A percentile compares a stretch with the other conserved stretches of the same genome.
phyloP scores from a whole-genome alignment of 192 early-diverging fungal genomes.

The Globomyces pollinis-pini region DNA sequence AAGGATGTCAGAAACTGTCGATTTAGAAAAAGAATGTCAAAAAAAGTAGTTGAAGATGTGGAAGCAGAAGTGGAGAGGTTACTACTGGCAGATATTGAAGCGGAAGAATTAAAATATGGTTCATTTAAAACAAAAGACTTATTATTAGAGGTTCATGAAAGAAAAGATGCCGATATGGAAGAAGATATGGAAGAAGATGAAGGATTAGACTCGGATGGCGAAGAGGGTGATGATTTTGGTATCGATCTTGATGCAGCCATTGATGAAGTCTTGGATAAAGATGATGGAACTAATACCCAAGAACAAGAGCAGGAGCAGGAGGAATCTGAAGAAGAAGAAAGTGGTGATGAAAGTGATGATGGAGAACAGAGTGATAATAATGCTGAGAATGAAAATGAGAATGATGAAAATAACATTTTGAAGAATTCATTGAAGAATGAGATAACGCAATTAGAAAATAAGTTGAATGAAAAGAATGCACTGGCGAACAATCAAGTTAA shows the following conservation, averaged over 20 bases:
- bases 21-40: constrained; percentile 74
- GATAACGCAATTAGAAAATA: constrained; percentile 53
- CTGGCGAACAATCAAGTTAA: constrained; percentile 55
- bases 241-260: constrained; percentile 37
- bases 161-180: constrained; percentile 41
- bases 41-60: constrained; percentile 72
- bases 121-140: constrained; percentile 21
- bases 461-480: constrained; percentile 45
- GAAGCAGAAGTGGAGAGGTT: constrained; percentile 77
- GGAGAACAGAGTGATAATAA: constrained; percentile 4
- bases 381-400: neutral
- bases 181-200: constrained; percentile 23
- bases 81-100: constrained; percentile 60
- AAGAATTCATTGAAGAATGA: constrained; percentile 44
- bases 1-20: constrained; percentile 66
- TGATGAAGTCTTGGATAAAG: constrained; percentile 21
- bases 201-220: constrained; percentile 33
- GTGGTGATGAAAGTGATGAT: constrained; percentile 21
- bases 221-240: constrained; percentile 43
- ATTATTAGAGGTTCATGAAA: constrained; percentile 23
- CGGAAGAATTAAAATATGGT: constrained; percentile 57
- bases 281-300: constrained; percentile 20
- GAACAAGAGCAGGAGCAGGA: constrained; percentile 26
- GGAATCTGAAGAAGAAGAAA: constrained; percentile 21
- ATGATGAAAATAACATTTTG: constrained; percentile 27